A percentile compares a stretch with the other conserved stretches of the same genome.
Evolutionary conservation across 2,329 filamentous ascomycete genomes (phyloP).

Genomic region (Pseudocercospora fuligena): DNA sequence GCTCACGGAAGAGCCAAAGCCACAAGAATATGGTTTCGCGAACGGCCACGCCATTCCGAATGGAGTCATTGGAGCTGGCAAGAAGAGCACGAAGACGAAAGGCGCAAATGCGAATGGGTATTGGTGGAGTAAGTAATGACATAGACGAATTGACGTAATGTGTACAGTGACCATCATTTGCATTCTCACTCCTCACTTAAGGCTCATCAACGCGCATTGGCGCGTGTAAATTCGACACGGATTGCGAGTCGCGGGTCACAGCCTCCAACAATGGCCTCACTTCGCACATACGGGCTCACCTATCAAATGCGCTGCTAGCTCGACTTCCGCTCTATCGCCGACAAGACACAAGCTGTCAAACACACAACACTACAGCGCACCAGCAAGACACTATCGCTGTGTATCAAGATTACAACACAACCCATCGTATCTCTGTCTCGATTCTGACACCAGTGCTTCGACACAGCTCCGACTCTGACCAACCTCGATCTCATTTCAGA

Average conservation of each 20-base stretch:
- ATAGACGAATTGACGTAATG: conserved; percentile 9
- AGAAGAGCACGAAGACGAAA: conserved; percentile 24
- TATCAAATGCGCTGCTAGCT: neutral
- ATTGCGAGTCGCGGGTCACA: neutral
- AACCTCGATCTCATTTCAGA: neutral
- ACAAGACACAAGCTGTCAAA: neutral
- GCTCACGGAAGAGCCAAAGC: conserved; percentile 30
- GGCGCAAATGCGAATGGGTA: conserved; percentile 27
- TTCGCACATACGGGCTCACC: neutral
- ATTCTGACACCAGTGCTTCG: neutral
- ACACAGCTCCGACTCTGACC: neutral
- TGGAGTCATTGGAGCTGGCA: conserved; percentile 19
- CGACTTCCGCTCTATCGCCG: neutral
- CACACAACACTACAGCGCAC: neutral
- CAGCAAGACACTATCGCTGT: neutral
- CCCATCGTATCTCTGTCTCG: neutral
- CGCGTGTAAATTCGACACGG: too few relatives aligned
- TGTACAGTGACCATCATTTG: conserved; percentile 4
- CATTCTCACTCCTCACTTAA: neutral
- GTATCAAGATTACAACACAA: neutral
- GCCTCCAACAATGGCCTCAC: neutral
- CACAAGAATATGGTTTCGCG: conserved; percentile 21
- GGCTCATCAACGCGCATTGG: neutral
- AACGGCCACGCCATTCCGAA: conserved; percentile 31
- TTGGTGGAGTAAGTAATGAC: conserved; percentile 38